Percentiles rank a stretch among this genome's conserved stretches.
These are phyloP conservation scores for Fraxinus platypoda DNA, from an alignment of 305 asterid species.

Conservation along the genomic window DNA sequence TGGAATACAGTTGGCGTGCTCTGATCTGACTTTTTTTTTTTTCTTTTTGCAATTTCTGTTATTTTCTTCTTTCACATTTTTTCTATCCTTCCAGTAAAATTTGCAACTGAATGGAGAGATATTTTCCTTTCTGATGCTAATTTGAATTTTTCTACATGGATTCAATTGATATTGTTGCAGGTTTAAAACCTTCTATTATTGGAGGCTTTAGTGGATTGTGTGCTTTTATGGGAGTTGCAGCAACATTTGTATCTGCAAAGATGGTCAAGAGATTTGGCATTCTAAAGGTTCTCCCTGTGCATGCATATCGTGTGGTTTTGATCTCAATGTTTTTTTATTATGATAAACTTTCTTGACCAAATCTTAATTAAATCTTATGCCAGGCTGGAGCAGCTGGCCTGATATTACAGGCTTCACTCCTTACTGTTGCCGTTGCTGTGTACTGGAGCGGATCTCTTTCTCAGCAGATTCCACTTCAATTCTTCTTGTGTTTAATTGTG, in stretches of 20 bases:
- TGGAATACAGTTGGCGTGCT: background rate
- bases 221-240: slow-evolving; percentile 90
- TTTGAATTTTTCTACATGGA: slow-evolving; percentile 6
- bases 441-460: slow-evolving; percentile 77
- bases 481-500: slow-evolving; percentile 80
- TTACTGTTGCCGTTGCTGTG: slow-evolving; percentile 74
- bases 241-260: slow-evolving; percentile 81
- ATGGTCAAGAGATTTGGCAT: slow-evolving; percentile 75
- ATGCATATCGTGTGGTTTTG: background rate
- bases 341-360: slow-evolving; percentile 13
- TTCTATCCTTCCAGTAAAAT: background rate
- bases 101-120: slow-evolving; percentile 6
- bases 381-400: slow-evolving; percentile 98
- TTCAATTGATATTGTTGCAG: slow-evolving; percentile 41
- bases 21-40: background rate
- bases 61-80: background rate
- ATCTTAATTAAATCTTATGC: slow-evolving; percentile 27
- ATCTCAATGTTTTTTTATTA: slow-evolving; percentile 1
- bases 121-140: background rate
- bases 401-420: slow-evolving; percentile 82
- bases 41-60: background rate
- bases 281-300: slow-evolving; percentile 53
- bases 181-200: slow-evolving; percentile 81
- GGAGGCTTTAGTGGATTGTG: slow-evolving; percentile 91
- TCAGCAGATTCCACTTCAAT: slow-evolving; percentile 56